A percentile compares a stretch with the other conserved stretches of the same genome.
phyloP scores from a whole-genome alignment of 768 basidiomycete genomes.

The Candolleomyces efflorescens region DNA sequence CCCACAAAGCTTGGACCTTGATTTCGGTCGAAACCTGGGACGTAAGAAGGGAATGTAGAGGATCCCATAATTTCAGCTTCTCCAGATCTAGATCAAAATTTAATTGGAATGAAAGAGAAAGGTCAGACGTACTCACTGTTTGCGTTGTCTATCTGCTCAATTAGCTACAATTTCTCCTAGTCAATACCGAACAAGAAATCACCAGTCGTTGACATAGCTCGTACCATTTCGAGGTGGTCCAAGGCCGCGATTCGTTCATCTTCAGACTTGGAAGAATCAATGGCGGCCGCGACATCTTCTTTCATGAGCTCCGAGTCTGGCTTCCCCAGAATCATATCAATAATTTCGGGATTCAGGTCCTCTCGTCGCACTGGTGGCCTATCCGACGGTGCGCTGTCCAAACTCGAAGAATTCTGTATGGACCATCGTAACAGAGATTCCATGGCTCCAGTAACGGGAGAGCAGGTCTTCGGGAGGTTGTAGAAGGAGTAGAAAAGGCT shows the following conservation, averaged over 20 bases:
- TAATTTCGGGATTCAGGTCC: conserved; percentile 76
- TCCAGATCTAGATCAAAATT: conserved; percentile 52
- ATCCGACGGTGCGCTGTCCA: conserved; percentile 23
- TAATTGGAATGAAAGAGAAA: background rate
- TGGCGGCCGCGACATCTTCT: conserved; percentile 63
- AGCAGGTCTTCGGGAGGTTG: background rate
- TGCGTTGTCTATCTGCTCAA: conserved; percentile 90
- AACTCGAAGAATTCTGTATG: conserved; percentile 60
- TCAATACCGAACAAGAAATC: background rate
- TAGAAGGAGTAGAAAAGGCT: no score
- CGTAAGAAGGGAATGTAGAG: conserved; percentile 61
- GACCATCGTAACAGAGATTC: conserved; percentile 80
- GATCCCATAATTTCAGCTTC: conserved; percentile 75
- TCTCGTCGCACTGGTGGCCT: conserved; percentile 33
- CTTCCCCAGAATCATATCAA: conserved; percentile 82
- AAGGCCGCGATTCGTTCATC: conserved; percentile 63
- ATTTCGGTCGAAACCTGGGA: conserved; percentile 56
- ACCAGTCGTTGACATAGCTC: conserved; percentile 12
- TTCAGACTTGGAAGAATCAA: conserved; percentile 50
- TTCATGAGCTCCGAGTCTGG: conserved; percentile 83
- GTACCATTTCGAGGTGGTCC: conserved; percentile 86
- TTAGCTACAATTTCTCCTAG: conserved; percentile 43
- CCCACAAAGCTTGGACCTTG: conserved; percentile 72
- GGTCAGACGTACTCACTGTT: conserved; percentile 47
- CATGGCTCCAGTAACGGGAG: conserved; percentile 33